Conservation (phyloP, 495 filamentous ascomycete species). For the Neurospora intermedia region DNA sequence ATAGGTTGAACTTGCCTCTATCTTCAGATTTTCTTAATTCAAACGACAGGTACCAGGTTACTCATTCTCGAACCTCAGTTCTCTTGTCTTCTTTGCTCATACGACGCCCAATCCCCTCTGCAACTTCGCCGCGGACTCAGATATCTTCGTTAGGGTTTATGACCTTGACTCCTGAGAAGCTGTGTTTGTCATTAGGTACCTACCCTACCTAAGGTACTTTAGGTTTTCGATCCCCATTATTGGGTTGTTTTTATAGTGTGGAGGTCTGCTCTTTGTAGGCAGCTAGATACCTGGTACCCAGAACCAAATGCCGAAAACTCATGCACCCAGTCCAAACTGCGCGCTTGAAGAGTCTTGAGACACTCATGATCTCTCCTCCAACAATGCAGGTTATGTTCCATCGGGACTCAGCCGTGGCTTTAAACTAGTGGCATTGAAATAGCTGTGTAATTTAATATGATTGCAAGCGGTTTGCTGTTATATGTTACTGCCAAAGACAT, state of each 20-base stretch:
- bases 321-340: neutral
- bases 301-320: neutral
- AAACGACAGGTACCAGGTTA: neutral
- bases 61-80: too few species aligned
- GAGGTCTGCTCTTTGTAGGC: neutral
- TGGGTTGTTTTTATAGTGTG: neutral
- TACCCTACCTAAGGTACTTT: too few species aligned
- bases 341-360: neutral
- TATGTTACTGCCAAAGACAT: neutral
- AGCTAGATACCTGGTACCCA: neutral
- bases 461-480: neutral
- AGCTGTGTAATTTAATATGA: neutral
- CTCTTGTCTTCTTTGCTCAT: too few species aligned
- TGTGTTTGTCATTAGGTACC: too few species aligned
- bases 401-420: too few species aligned
- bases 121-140: too few species aligned
- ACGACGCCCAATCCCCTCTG: too few species aligned
- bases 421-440: neutral
- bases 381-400: neutral
- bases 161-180: too few species aligned
- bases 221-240: neutral
- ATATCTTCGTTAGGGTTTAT: too few species aligned
- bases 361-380: neutral
- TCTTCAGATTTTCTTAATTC: neutral
- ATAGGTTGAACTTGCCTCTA: neutral